Base-by-base conservation (phyloP, 2,329 filamentous ascomycete species). In the Juglanconis sp. region DNA sequence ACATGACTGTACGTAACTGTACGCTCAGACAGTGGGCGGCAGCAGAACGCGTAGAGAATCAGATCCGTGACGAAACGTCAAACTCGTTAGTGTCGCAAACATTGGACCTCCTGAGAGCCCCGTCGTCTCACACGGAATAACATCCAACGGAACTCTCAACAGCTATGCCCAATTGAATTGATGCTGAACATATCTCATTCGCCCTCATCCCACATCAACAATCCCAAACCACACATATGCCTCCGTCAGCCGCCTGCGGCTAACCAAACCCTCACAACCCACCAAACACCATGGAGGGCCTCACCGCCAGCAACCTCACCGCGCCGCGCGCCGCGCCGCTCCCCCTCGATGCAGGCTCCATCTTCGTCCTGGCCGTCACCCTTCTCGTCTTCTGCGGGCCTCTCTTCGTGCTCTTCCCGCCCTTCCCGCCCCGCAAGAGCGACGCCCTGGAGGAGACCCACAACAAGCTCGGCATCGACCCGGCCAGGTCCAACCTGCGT, bases 391-490 rank as follows among this genome's bases (percentile, higher is more conserved):
- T 86, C 68, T 64, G 82, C 63, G 65, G 84, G 52, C 83, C 83
- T 36, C 71, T 85, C 59, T 73, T 85, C 59, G 72, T 83, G 62
- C 73, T 84, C 60, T 81, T 85, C 63, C 83, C 83, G 10, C 83
- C 83, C 1, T 72, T 84, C 17, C 76, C 79, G 9, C 78, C 83
- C 5, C 78, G 79, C 58, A 75, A 75, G 64, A 79, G 78, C 67
- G 83, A 86, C 66, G 81, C 80, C 36, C 74, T 86, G 53, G 70
- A 76, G 13, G 80, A 84, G 68, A 86, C 83, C 34, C 83, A 86
- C 71, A 73, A 72, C 44, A 77, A 72, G 62, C 67, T 83, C 63
- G 82, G 81, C 63, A 40, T 56, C 40, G 65, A 71, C 17, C 67
- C 70, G 24, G 63, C 69, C 31, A 68, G 72, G 63, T 79, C 76